phyloP scores from a whole-genome alignment of 2,329 filamentous ascomycete genomes.

The Colletotrichum chlorophyti region DNA sequence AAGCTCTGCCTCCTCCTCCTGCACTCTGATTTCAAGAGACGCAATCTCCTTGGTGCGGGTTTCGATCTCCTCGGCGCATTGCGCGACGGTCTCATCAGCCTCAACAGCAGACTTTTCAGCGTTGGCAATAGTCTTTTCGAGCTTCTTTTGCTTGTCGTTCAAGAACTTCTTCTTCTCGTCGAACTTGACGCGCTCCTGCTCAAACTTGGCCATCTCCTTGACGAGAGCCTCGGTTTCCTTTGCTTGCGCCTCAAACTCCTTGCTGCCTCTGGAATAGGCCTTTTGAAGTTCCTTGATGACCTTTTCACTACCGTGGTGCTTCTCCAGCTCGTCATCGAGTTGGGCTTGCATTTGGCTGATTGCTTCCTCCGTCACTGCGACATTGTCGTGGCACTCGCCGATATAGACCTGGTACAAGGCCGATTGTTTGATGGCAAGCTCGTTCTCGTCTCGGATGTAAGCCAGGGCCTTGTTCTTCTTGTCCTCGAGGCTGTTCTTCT shows the following conservation, averaged over 20 bases:
- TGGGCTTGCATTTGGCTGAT: constrained; percentile 89
- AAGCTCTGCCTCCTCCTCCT: constrained; percentile 82
- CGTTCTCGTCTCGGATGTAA: constrained; percentile 91
- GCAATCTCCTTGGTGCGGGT: constrained; percentile 77
- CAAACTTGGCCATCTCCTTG: constrained; percentile 90
- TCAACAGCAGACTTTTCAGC: constrained; percentile 78
- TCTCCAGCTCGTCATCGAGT: constrained; percentile 86
- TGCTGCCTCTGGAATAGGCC: constrained; percentile 80
- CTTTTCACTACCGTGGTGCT: constrained; percentile 88
- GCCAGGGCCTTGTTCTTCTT: constrained; percentile 95
- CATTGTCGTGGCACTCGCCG: constrained; percentile 86
- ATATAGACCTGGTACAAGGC: constrained; percentile 93
- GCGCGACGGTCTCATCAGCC: constrained; percentile 78
- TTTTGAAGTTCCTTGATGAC: constrained; percentile 90
- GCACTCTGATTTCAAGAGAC: constrained; percentile 77
- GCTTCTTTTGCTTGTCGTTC: constrained; percentile 88
- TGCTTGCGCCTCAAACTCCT: constrained; percentile 82
- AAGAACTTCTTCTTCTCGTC: constrained; percentile 98
- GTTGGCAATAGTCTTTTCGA: constrained; percentile 84
- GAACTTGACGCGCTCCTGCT: constrained; percentile 96
- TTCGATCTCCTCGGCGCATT: constrained; percentile 80
- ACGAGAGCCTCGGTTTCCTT: constrained; percentile 79
- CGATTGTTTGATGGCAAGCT: constrained; percentile 86
- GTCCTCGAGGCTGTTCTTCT: constrained; percentile 89
- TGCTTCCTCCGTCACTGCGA: constrained; percentile 86